These are phyloP conservation scores for Solanum boliviense DNA, from an alignment of 257 asterid genomes.

Conservation along the genomic window DNA sequence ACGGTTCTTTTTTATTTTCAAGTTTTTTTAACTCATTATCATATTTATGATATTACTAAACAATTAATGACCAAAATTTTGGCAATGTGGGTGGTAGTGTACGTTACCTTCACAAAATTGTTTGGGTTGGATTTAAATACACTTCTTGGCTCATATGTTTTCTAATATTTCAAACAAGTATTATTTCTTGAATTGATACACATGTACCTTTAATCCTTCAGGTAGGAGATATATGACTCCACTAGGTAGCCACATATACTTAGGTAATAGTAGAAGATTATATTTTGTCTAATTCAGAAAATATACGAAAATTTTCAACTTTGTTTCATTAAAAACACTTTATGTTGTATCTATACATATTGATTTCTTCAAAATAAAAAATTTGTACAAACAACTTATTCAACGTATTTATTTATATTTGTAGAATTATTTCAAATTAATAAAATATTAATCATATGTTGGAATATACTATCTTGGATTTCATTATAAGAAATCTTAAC, in stretches of 20 bases:
- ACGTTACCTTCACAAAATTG: no score
- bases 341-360: no score
- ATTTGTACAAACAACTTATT: no score
- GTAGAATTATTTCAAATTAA: background rate
- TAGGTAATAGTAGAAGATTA: background rate
- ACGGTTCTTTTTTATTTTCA: no score
- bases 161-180: background rate
- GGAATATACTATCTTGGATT: background rate
- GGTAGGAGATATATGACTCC: background rate
- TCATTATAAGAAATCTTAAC: background rate
- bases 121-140: no score
- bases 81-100: no score
- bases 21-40: no score
- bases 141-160: background rate
- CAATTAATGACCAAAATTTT: no score
- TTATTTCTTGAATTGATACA: background rate
- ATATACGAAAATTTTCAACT: background rate
- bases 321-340: background rate
- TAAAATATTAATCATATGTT: background rate
- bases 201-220: no score
- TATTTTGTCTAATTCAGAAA: background rate
- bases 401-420: background rate
- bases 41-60: no score
- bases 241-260: background rate
- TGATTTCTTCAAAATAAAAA: background rate